Conservation (phyloP, 495 filamentous ascomycete genomes). For the Hypoxylon rickii region DNA sequence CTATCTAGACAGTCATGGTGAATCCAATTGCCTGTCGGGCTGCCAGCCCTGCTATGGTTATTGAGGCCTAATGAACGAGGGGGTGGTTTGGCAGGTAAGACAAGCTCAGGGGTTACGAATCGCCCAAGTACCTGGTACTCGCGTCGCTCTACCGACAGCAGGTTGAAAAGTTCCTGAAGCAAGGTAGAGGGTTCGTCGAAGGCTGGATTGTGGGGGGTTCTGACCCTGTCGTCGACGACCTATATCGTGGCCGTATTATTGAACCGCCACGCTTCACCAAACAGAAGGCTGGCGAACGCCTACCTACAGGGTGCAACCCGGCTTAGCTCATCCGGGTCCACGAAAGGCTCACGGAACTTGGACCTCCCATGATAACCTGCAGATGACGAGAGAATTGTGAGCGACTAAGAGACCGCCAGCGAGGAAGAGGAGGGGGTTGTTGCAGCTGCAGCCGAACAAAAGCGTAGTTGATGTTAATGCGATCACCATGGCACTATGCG, state of each 20-base stretch:
- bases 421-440: not conserved
- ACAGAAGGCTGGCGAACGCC: conserved; percentile 5
- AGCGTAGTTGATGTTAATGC: conserved; percentile 13
- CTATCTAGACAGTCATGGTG: too few relatives aligned
- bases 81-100: conserved; percentile 21
- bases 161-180: conserved; percentile 6
- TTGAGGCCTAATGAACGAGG: conserved; percentile 25
- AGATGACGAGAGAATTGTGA: conserved; percentile 19
- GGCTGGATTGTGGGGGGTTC: conserved; percentile 17
- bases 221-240: conserved; percentile 34
- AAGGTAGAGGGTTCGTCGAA: not conserved
- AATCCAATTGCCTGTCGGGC: too few relatives aligned
- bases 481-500: conserved; percentile 23
- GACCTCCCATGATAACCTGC: conserved; percentile 10
- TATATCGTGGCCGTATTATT: conserved; percentile 39
- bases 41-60: not conserved
- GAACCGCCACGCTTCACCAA: conserved; percentile 27
- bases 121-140: conserved; percentile 9
- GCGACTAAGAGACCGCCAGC: conserved; percentile 19
- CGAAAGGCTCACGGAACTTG: conserved; percentile 21
- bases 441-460: conserved; percentile 32
- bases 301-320: conserved; percentile 17
- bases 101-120: conserved; percentile 8
- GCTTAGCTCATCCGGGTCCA: conserved; percentile 27
- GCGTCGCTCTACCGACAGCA: not conserved